Evolutionary conservation across 257 asterid species (phyloP), one percentile per base, ranked within the genome.

Genomic region (Jasminum sambac): DNA sequence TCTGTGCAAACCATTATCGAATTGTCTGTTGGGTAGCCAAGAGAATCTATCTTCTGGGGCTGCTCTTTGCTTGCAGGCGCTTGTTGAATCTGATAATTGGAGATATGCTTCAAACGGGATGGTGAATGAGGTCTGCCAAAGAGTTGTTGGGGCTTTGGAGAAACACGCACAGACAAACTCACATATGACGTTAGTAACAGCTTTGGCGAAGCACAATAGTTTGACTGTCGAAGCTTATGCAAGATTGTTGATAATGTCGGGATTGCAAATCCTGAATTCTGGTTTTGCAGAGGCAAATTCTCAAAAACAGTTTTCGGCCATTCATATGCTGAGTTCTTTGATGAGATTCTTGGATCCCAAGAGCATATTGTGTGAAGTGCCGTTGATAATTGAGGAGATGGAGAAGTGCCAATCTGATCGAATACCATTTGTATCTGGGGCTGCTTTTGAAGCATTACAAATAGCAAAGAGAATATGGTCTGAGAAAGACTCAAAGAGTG

Each of bases 41-140:
- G 99, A 91, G 64, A 87, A 79, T 75, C 78, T 94, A 19, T 89
- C 99, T 69, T 88, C 95, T 67, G 97, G 99, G 42, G 92, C 96
- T 71, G 97, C 99, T 66, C 91, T 94, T 67, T 94, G 97, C 70
- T 65, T 94, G 65, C 95, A 89, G 72, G 84, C 96, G 12, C 96
- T 94, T 5, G 92, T 94, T 63, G 96, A 89, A 62, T 88, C 96
- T 37, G 99, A 91, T 76, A 94, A 91, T 62, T 94, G 99, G 99
- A 79, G 96, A 30, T 85, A 80, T 78, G 92, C 97, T 73, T 91
- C 97, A 14, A 89, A 80, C 77, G 96, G 83, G 69, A 77, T 85
- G 90, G 87, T 91, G 41, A 90, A 94, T 73, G 96, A 91, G 79
- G 97, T 94, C 8, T 94, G 99, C 57, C 99, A 91, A 77, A 89